Conservation (phyloP, 257 asterid genomes). For the Solanum dulcamara region DNA sequence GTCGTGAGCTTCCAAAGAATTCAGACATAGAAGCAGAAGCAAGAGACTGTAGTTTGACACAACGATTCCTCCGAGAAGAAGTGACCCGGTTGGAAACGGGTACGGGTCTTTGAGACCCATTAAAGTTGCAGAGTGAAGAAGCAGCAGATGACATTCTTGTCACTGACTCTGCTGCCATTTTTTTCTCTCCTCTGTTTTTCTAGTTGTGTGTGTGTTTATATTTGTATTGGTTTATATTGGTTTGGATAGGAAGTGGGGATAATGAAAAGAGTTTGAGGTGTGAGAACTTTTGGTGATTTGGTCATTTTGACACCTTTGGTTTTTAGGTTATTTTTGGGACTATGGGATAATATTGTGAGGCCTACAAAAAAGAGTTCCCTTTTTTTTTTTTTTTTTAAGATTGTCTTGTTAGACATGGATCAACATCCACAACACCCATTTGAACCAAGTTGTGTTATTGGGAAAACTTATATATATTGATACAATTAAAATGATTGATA, state of each 20-base stretch:
- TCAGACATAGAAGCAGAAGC: slow-evolving; percentile 39
- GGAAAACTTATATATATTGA: not conserved
- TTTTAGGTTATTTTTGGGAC: not conserved
- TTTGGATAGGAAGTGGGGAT: not conserved
- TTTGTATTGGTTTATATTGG: not conserved
- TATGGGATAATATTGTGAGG: not conserved
- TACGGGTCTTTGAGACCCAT: slow-evolving; percentile 43
- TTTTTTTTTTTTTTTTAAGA: not conserved
- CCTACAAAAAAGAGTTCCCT: not conserved
- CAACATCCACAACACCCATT: not conserved
- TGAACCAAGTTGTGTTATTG: not conserved
- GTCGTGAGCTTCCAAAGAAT: slow-evolving; percentile 29
- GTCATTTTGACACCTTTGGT: not conserved
- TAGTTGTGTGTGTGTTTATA: not conserved
- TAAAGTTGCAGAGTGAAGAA: slow-evolving; percentile 60
- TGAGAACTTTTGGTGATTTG: not conserved
- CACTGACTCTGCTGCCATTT: slow-evolving; percentile 67
- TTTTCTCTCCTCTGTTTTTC: not conserved
- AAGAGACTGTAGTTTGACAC: slow-evolving; percentile 29
- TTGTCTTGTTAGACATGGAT: not conserved
- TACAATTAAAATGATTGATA: not conserved
- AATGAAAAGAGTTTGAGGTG: not conserved
- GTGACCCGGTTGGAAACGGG: slow-evolving; percentile 21
- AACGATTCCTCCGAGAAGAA: slow-evolving; percentile 36
- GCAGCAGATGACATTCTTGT: slow-evolving; percentile 52